phyloP scores from a whole-genome alignment of 371 early-diverging fungal genomes.

The Actinomucor elegans region DNA sequence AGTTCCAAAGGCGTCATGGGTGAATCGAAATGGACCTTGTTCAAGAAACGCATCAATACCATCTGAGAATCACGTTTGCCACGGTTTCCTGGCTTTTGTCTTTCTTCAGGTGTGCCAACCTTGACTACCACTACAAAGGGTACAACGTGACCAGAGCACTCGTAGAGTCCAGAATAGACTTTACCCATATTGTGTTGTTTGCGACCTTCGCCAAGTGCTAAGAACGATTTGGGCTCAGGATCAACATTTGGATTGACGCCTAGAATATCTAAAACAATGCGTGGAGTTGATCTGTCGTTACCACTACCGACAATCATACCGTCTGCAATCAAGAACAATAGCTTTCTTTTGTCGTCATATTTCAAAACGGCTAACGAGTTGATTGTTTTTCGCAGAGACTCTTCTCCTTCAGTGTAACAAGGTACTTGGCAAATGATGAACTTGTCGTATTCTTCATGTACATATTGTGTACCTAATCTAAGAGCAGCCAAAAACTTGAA shows the following conservation, averaged over 20 bases:
- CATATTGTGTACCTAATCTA: slow-evolving; percentile 67
- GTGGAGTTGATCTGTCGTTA: slow-evolving; percentile 96
- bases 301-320: slow-evolving; percentile 96
- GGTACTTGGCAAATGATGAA: slow-evolving; percentile 92
- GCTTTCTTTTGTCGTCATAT: slow-evolving; percentile 95
- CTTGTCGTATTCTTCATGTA: slow-evolving; percentile 80
- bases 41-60: slow-evolving; percentile 81
- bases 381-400: slow-evolving; percentile 91
- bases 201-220: slow-evolving; percentile 86
- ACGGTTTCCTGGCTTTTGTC: slow-evolving; percentile 79
- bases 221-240: slow-evolving; percentile 89
- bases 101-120: slow-evolving; percentile 79
- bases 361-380: slow-evolving; percentile 86
- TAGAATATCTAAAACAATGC: slow-evolving; percentile 93
- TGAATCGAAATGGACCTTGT: slow-evolving; percentile 72
- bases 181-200: slow-evolving; percentile 96
- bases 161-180: slow-evolving; percentile 97
- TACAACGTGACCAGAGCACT: slow-evolving; percentile 83
- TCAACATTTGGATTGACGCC: slow-evolving; percentile 81
- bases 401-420: slow-evolving; percentile 98
- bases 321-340: slow-evolving; percentile 90
- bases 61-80: slow-evolving; percentile 91
- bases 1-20: slow-evolving; percentile 90
- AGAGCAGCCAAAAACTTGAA: slow-evolving; percentile 94
- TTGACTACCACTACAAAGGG: slow-evolving; percentile 97